Evolutionary conservation across 1,284 basidiomycete genomes (phyloP).

Genomic region (Inonotus hispidus): DNA sequence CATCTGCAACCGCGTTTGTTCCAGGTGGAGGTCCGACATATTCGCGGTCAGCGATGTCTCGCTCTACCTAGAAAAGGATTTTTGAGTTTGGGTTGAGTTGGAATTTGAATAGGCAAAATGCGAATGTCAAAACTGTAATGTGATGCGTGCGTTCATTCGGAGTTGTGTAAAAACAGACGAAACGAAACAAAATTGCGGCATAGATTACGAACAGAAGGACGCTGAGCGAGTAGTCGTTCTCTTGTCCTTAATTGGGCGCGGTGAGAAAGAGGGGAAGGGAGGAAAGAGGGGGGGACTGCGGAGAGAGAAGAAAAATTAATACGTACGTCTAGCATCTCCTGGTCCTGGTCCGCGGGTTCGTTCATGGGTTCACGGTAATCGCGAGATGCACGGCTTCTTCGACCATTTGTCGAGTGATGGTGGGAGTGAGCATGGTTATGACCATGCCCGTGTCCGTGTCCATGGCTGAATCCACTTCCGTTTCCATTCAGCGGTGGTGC

Average conservation of each 20-base stretch:
- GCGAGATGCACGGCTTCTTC: not conserved
- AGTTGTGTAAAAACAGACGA: no score
- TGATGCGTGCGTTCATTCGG: no score
- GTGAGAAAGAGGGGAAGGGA: not conserved
- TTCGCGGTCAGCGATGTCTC: no score
- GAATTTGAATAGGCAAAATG: not conserved
- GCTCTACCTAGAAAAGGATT: no score
- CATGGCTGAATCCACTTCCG: not conserved
- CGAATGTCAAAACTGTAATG: no score
- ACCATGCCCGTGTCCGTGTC: not conserved
- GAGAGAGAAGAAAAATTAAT: not conserved
- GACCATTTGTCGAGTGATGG: not conserved
- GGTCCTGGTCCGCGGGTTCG: constrained; percentile 3
- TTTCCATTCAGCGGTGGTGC: not conserved
- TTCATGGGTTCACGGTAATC: not conserved
- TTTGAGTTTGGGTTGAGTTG: not conserved
- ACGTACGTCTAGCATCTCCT: constrained; percentile 2
- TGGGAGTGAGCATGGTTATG: not conserved
- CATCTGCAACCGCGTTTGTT: no score
- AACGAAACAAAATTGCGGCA: no score
- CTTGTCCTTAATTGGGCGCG: not conserved
- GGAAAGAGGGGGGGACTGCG: not conserved
- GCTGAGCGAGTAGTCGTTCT: no score
- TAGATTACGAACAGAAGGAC: not conserved
- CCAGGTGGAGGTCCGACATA: no score